These are phyloP conservation scores for Monascus purpureus DNA, from an alignment of 495 filamentous ascomycete species.

Conservation along the genomic window DNA sequence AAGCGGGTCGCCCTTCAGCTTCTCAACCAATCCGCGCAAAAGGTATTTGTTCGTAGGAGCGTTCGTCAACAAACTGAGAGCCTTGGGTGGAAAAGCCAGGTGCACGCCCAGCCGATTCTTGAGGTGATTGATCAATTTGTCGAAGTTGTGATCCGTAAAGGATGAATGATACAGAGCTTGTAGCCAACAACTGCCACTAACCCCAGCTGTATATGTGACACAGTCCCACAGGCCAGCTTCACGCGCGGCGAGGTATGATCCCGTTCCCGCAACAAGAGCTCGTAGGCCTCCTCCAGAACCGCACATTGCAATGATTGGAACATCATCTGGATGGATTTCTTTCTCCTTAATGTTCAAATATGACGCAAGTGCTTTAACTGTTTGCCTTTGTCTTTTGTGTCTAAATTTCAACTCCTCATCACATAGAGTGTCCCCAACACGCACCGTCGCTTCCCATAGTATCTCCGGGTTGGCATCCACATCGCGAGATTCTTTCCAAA, in stretches of 20 bases:
- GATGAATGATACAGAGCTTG: constrained; percentile 84
- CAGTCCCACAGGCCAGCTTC: constrained; percentile 87
- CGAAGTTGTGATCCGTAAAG: constrained; percentile 48
- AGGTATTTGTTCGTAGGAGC: constrained; percentile 89
- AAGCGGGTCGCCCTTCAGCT: constrained; percentile 64
- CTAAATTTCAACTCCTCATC: constrained; percentile 66
- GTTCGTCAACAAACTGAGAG: constrained; percentile 58
- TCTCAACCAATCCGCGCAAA: constrained; percentile 77
- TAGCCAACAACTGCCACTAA: constrained; percentile 91
- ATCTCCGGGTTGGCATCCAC: constrained; percentile 77
- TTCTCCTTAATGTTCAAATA: constrained; percentile 65
- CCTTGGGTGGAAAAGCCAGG: constrained; percentile 79
- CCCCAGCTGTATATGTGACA: constrained; percentile 84
- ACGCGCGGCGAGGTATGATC: constrained; percentile 65
- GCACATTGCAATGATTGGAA: constrained; percentile 84
- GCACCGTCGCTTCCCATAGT: constrained; percentile 58
- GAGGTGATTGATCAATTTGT: constrained; percentile 62
- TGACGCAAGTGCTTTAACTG: constrained; percentile 55
- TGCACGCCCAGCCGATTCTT: constrained; percentile 75
- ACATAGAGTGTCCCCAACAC: constrained; percentile 72
- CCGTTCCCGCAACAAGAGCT: constrained; percentile 77
- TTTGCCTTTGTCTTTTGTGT: constrained; percentile 45
- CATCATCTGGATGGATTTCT: constrained; percentile 83
- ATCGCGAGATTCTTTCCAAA: constrained; percentile 84
- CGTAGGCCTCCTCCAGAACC: constrained; percentile 85